phyloP scores from a whole-genome alignment of 2,329 filamentous ascomycete species.

The Corynespora cassiicola region DNA sequence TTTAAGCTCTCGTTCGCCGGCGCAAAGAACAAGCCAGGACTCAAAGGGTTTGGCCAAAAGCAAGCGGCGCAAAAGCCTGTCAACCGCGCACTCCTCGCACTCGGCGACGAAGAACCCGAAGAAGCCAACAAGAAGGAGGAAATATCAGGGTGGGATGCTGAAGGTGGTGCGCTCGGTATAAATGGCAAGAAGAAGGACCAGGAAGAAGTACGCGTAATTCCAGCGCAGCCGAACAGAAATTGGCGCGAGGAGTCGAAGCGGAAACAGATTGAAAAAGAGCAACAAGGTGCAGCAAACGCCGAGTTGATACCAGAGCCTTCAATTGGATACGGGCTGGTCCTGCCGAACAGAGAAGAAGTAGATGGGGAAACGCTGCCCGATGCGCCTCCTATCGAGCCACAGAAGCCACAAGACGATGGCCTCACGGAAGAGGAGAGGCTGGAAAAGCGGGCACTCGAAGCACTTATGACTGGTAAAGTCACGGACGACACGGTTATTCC shows the following conservation, averaged over 20 bases:
- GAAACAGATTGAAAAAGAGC: constrained; percentile 61
- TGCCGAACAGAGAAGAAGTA: constrained; percentile 44
- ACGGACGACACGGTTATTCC: constrained; percentile 48
- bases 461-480: constrained; percentile 49
- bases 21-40: constrained; percentile 33
- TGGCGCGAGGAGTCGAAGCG: constrained; percentile 64
- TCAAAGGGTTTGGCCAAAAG: constrained; percentile 29
- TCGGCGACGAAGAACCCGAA: constrained; percentile 40
- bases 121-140: constrained; percentile 39
- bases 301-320: constrained; percentile 45
- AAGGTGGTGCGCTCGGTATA: constrained; percentile 55
- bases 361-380: constrained; percentile 12
- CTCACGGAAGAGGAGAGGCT: constrained; percentile 37
- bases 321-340: constrained; percentile 61
- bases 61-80: constrained; percentile 19
- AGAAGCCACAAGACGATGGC: constrained; percentile 18
- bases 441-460: constrained; percentile 63
- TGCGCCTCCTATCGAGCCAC: constrained; percentile 19
- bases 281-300: constrained; percentile 42
- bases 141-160: constrained; percentile 63
- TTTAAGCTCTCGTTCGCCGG: constrained; percentile 44
- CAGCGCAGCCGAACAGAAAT: constrained; percentile 64
- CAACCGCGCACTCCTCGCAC: constrained; percentile 34
- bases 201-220: constrained; percentile 63
- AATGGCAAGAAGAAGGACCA: constrained; percentile 44